Conservation (phyloP, 306 rosid genomes). For the Arachis hypogaea region DNA sequence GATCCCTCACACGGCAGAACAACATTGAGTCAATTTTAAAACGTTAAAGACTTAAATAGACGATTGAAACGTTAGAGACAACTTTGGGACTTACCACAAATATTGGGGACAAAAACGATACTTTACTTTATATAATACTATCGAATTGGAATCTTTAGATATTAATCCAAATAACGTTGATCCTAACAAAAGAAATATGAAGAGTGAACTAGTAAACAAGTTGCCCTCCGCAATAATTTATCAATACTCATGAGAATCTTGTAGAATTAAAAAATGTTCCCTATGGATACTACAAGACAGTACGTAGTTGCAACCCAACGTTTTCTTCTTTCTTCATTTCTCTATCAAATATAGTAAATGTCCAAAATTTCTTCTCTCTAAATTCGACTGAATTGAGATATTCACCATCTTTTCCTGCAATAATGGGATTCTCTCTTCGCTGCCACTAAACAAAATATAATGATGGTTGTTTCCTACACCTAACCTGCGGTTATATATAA, state of each 20-base stretch:
- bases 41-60: too few species aligned
- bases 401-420: background rate
- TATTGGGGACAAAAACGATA: too few species aligned
- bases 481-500: background rate
- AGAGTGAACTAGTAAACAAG: background rate
- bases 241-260: conserved; percentile 9
- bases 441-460: conserved; percentile 5
- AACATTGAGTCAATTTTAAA: too few species aligned
- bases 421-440: background rate
- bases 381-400: background rate
- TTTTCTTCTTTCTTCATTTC: background rate
- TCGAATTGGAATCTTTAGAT: conserved; percentile 3
- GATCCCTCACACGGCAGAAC: too few species aligned
- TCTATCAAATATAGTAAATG: background rate
- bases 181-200: background rate
- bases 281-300: background rate
- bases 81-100: too few species aligned
- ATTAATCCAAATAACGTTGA: background rate
- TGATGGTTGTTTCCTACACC: conserved; percentile 4
- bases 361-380: background rate
- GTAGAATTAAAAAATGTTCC: background rate
- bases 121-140: background rate
- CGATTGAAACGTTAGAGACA: too few species aligned
- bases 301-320: background rate
- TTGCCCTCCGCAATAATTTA: conserved; percentile 13